A percentile compares a stretch with the other conserved stretches of the same genome.
Conservation (phyloP, 441 rosid species). For the Pelargonium citronellum region DNA sequence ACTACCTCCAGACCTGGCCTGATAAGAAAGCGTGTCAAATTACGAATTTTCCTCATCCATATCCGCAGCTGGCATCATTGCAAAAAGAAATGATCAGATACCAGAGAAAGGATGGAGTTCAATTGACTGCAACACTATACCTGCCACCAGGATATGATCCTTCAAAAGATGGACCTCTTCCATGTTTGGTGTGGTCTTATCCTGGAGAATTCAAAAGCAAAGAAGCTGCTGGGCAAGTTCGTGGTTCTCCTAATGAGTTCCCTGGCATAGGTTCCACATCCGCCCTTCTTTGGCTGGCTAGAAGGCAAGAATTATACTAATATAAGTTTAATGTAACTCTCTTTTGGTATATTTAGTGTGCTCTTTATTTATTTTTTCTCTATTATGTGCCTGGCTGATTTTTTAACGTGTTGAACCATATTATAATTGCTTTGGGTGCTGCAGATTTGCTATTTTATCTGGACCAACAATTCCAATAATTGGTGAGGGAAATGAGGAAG, state of each 20-base stretch:
- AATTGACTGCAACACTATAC: conserved; percentile 87
- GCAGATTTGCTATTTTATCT: conserved; percentile 85
- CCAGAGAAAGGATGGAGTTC: conserved; percentile 91
- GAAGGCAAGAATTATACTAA: conserved; percentile 51
- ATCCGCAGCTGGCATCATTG: conserved; percentile 85
- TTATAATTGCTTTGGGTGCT: conserved; percentile 21
- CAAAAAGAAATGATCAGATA: conserved; percentile 96
- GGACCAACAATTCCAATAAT: conserved; percentile 97
- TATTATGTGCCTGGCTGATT: background rate
- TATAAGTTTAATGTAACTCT: conserved; percentile 12
- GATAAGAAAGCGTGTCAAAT: conserved; percentile 69
- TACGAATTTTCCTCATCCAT: conserved; percentile 88
- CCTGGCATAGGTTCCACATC: conserved; percentile 91
- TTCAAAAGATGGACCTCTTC: conserved; percentile 83
- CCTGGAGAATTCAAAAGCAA: conserved; percentile 98
- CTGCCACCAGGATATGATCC: conserved; percentile 90
- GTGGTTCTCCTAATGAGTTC: conserved; percentile 98
- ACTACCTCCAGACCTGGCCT: conserved; percentile 75
- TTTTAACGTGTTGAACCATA: conserved; percentile 12
- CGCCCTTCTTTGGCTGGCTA: conserved; percentile 92
- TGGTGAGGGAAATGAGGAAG: conserved; percentile 94
- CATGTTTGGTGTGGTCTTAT: conserved; percentile 90
- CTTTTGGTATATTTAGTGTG: conserved; percentile 15
- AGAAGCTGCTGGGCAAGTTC: conserved; percentile 98
- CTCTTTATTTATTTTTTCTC: background rate